phyloP scores from a whole-genome alignment of 805 yeast genomes.

The Yarrowia deformans region DNA sequence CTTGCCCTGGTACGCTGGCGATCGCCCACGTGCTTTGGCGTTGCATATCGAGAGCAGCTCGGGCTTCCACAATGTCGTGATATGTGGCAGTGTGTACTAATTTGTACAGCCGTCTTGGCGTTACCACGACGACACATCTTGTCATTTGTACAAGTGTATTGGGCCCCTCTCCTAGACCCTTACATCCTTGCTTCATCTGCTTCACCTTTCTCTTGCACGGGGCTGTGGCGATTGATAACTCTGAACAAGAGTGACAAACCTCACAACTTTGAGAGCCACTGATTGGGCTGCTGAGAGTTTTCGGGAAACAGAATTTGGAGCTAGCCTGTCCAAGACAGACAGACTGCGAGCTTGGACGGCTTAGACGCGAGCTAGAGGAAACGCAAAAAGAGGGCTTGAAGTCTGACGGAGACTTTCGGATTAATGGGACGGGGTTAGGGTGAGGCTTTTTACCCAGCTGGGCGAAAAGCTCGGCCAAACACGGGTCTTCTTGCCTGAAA shows the following conservation, averaged over 20 bases:
- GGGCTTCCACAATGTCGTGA: too few relatives aligned
- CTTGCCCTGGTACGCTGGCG: not conserved
- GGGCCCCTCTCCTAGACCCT: too few relatives aligned
- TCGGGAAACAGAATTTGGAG: not conserved
- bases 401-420: slow-evolving; percentile 14
- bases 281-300: slow-evolving; percentile 18
- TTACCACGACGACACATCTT: too few relatives aligned
- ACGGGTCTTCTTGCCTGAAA: too few relatives aligned
- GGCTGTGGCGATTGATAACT: slow-evolving; percentile 11
- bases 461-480: not conserved
- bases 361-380: not conserved
- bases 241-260: not conserved
- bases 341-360: too few relatives aligned
- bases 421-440: slow-evolving; percentile 1
- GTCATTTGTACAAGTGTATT: too few relatives aligned
- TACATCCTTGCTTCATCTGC: not conserved
- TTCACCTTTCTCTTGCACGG: not conserved
- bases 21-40: slow-evolving; percentile 9
- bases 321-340: not conserved
- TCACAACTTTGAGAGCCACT: too few relatives aligned
- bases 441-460: slow-evolving; percentile 1
- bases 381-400: not conserved
- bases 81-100: too few relatives aligned
- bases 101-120: too few relatives aligned
- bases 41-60: too few relatives aligned